Evolutionary conservation across 192 early-diverging fungal species (phyloP).

Genomic region (Dimargaris cristalligena): DNA sequence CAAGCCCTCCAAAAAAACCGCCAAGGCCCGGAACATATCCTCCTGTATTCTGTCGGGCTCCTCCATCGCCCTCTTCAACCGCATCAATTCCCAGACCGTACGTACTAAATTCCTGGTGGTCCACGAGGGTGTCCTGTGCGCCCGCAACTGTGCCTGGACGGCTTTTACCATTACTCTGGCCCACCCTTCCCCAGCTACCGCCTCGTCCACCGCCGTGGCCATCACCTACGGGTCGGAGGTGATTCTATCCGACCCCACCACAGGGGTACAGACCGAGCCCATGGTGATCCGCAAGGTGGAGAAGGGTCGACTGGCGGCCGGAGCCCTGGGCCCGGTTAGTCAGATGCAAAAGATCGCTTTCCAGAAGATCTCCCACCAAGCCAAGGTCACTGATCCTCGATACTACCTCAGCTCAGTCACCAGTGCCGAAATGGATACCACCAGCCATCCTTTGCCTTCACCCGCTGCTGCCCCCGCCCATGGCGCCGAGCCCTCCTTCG

Average conservation of each 20-base stretch:
- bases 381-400: not conserved
- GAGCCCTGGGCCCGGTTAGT: constrained; percentile 49
- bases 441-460: not conserved
- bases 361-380: not conserved
- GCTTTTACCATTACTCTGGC: constrained; percentile 37
- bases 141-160: constrained; percentile 43
- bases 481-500: not conserved
- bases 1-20: constrained; percentile 84
- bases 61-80: constrained; percentile 70
- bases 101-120: constrained; percentile 70
- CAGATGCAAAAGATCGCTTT: constrained; percentile 73
- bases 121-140: constrained; percentile 34
- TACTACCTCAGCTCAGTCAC: constrained; percentile 7
- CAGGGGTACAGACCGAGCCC: constrained; percentile 43
- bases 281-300: constrained; percentile 68
- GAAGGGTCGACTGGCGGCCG: constrained; percentile 43
- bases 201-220: not conserved
- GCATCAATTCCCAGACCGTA: constrained; percentile 81
- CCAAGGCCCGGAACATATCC: constrained; percentile 61
- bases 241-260: constrained; percentile 42
- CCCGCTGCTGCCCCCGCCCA: not conserved
- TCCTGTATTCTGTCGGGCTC: constrained; percentile 60
- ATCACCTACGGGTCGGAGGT: constrained; percentile 60
- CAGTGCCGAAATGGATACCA: not conserved
- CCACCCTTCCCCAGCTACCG: constrained; percentile 1